Percentiles rank a stretch among this genome's conserved stretches.
phyloP scores from a whole-genome alignment of 805 yeast species.

The Saturnispora besseyi region DNA sequence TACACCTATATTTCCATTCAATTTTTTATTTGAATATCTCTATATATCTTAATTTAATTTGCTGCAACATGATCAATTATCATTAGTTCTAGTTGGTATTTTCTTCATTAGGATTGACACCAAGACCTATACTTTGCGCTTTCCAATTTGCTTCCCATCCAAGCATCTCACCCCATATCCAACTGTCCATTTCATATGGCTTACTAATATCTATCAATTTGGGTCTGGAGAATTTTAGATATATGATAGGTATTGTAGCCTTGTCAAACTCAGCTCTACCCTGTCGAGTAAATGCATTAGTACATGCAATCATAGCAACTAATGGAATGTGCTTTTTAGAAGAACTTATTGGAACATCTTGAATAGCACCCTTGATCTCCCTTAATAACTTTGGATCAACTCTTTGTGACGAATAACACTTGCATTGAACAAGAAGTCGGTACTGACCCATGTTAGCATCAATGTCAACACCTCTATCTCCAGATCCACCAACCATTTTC shows the following conservation, averaged over 20 bases:
- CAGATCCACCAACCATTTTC: constrained; percentile 43
- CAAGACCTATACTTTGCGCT: constrained; percentile 3
- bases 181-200: constrained; percentile 29
- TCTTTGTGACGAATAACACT: constrained; percentile 34
- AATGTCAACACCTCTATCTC: constrained; percentile 50
- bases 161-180: constrained; percentile 31
- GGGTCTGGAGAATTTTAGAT: constrained; percentile 32
- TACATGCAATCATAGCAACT: constrained; percentile 37
- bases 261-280: constrained; percentile 38
- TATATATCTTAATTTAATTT: neutral
- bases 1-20: too few species aligned
- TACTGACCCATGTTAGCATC: constrained; percentile 31
- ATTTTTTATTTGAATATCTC: neutral
- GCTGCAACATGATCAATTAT: neutral
- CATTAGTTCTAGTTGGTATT: neutral
- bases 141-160: constrained; percentile 15
- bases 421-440: constrained; percentile 46
- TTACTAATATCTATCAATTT: constrained; percentile 7
- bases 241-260: constrained; percentile 38
- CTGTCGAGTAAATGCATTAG: constrained; percentile 38
- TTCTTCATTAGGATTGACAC: neutral
- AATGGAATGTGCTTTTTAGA: constrained; percentile 3
- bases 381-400: constrained; percentile 40
- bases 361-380: constrained; percentile 45
- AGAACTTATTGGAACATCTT: constrained; percentile 10